A percentile compares a stretch with the other conserved stretches of the same genome.
phyloP scores from a whole-genome alignment of 345 rosid genomes.

The Brassica juncea region DNA sequence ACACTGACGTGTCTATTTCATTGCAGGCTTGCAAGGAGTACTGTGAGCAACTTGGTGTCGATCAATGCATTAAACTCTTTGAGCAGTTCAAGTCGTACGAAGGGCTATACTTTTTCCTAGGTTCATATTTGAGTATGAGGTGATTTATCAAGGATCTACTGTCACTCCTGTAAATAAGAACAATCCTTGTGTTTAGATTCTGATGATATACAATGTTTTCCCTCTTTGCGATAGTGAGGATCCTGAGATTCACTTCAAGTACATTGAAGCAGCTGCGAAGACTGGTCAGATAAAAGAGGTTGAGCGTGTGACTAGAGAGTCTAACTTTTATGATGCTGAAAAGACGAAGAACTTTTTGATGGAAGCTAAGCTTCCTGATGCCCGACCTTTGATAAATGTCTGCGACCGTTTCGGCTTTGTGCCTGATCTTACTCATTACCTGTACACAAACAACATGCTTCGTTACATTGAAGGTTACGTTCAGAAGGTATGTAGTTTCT shows the following conservation, averaged over 20 bases:
- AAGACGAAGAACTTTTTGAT: slow-evolving; percentile 96
- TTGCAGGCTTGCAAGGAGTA: slow-evolving; percentile 97
- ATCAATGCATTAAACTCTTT: slow-evolving; percentile 88
- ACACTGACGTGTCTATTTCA: slow-evolving; percentile 33
- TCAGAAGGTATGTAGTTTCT: slow-evolving; percentile 74
- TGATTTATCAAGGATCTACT: slow-evolving; percentile 35
- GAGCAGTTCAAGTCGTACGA: slow-evolving; percentile 99
- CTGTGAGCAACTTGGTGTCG: slow-evolving; percentile 97
- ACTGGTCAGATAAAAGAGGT: slow-evolving; percentile 98
- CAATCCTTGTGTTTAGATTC: slow-evolving; percentile 8
- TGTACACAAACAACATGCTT: slow-evolving; percentile 90
- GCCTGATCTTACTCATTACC: slow-evolving; percentile 97
- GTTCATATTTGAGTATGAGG: slow-evolving; percentile 98
- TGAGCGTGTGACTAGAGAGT: slow-evolving; percentile 98
- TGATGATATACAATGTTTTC: slow-evolving; percentile 18
- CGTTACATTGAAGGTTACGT: slow-evolving; percentile 99
- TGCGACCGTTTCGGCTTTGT: slow-evolving; percentile 99
- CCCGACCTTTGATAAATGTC: slow-evolving; percentile 94
- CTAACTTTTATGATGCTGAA: slow-evolving; percentile 94
- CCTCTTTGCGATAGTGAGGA: slow-evolving; percentile 73
- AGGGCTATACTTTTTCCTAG: slow-evolving; percentile 95
- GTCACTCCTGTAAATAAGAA: slow-evolving; percentile 25
- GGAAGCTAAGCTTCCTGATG: slow-evolving; percentile 99
- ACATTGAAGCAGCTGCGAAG: slow-evolving; percentile 99
- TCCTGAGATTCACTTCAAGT: slow-evolving; percentile 97